phyloP scores from a whole-genome alignment of 768 basidiomycete genomes.

The Termitomyces sp. region DNA sequence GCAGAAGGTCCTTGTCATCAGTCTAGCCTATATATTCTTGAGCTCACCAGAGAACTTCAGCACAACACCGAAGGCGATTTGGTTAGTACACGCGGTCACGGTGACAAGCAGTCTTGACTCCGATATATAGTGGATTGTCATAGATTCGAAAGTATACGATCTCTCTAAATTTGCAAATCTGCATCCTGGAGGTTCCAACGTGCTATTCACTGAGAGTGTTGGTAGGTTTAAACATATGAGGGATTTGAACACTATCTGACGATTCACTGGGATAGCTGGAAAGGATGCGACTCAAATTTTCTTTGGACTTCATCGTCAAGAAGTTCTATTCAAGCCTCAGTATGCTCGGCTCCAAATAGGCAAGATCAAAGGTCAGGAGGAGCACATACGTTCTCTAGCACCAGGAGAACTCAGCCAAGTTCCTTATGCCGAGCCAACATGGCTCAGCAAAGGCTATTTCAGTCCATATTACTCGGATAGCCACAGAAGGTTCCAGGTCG shows the following conservation, averaged over 20 bases:
- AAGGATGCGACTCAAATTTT: slow-evolving; percentile 78
- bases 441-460: slow-evolving; percentile 66
- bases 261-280: slow-evolving; percentile 46
- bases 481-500: slow-evolving; percentile 74
- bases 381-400: slow-evolving; percentile 49
- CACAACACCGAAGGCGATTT: slow-evolving; percentile 87
- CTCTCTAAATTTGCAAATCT: slow-evolving; percentile 77
- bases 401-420: slow-evolving; percentile 71
- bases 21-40: background rate
- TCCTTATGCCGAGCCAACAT: slow-evolving; percentile 86
- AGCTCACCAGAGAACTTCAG: slow-evolving; percentile 35
- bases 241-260: background rate
- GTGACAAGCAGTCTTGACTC: slow-evolving; percentile 1
- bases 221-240: slow-evolving; percentile 40
- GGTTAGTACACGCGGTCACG: slow-evolving; percentile 26
- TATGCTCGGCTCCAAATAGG: slow-evolving; percentile 72
- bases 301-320: slow-evolving; percentile 83
- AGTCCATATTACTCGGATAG: slow-evolving; percentile 78
- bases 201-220: slow-evolving; percentile 63
- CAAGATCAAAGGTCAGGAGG: slow-evolving; percentile 54
- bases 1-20: slow-evolving; percentile 48
- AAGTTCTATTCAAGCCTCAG: slow-evolving; percentile 73
- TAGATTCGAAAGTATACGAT: slow-evolving; percentile 82
- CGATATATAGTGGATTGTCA: slow-evolving; percentile 65
- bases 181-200: slow-evolving; percentile 83